These are phyloP conservation scores for Raphanus sativus DNA, from an alignment of 345 rosid genomes.

Conservation along the genomic window DNA sequence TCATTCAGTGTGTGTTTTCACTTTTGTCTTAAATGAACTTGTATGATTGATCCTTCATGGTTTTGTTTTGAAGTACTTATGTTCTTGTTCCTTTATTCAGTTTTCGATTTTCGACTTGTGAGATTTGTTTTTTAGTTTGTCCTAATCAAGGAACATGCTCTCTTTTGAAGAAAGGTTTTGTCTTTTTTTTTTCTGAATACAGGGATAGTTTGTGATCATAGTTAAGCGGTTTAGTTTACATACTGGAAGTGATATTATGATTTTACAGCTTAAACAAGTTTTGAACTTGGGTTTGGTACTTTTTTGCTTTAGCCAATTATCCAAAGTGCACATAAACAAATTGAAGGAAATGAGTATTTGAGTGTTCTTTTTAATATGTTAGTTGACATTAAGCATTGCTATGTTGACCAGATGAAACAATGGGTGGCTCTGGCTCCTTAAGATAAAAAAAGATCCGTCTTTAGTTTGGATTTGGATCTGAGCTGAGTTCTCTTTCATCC, in stretches of 20 bases:
- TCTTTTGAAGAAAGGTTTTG: neutral
- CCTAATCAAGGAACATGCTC: neutral
- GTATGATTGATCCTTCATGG: slow-evolving; percentile 7
- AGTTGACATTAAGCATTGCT: slow-evolving; percentile 16
- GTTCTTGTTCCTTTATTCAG: slow-evolving; percentile 27
- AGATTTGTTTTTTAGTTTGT: slow-evolving; percentile 9
- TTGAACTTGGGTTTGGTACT: too few relatives aligned
- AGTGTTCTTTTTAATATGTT: neutral
- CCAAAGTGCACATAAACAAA: too few relatives aligned
- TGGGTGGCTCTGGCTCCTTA: slow-evolving; percentile 19
- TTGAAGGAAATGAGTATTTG: too few relatives aligned
- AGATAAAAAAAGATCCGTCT: slow-evolving; percentile 5
- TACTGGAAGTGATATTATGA: neutral
- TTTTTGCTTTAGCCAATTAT: too few relatives aligned
- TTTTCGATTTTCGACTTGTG: slow-evolving; percentile 3
- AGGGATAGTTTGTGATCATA: slow-evolving; percentile 11
- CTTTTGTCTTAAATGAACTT: slow-evolving; percentile 12
- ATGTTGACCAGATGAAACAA: slow-evolving; percentile 33
- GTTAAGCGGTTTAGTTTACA: neutral
- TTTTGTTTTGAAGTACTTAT: neutral
- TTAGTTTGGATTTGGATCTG: slow-evolving; percentile 19
- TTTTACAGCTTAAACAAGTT: neutral
- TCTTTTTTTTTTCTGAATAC: neutral
- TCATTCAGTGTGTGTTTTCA: slow-evolving; percentile 1
- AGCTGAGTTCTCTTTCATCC: slow-evolving; percentile 14